Conservation (phyloP, 495 filamentous ascomycete species). For the Neurospora tetraspora region DNA sequence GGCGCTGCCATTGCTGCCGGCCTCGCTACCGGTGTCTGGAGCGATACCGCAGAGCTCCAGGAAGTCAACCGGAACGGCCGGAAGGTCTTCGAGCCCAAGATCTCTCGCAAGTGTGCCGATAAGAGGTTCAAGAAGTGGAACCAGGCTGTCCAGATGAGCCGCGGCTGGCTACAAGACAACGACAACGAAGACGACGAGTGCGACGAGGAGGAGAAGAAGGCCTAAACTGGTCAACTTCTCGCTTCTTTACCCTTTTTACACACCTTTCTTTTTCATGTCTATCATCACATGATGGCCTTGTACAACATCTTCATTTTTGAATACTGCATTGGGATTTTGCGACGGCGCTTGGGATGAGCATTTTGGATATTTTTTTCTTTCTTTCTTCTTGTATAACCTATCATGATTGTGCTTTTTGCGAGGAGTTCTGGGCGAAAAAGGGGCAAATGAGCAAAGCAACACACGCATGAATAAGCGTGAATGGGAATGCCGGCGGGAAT, state of each 20-base stretch:
- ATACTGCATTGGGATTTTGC: not conserved
- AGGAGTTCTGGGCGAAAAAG: not conserved
- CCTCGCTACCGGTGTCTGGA: constrained; percentile 77
- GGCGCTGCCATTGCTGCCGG: constrained; percentile 93
- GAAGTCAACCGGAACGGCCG: constrained; percentile 68
- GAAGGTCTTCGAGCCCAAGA: constrained; percentile 60
- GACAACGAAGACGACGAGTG: not conserved
- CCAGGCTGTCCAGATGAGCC: constrained; percentile 82
- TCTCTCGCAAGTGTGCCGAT: constrained; percentile 47
- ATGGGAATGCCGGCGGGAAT: not conserved
- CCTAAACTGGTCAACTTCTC: not conserved
- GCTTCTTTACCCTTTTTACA: not conserved
- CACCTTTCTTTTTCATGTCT: not conserved
- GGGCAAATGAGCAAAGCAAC: not conserved
- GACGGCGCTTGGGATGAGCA: not conserved
- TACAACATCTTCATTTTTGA: not conserved
- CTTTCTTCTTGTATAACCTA: not conserved
- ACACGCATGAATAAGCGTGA: not conserved
- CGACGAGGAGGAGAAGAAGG: not conserved
- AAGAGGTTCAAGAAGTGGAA: constrained; percentile 74
- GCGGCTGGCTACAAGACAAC: constrained; percentile 56
- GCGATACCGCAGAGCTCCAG: constrained; percentile 65
- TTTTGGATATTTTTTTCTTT: not conserved
- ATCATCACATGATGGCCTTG: not conserved
- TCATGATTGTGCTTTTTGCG: not conserved